These are phyloP conservation scores for Yamadazyma epiphylla DNA, from an alignment of 1,139 yeast species.

Conservation along the genomic window DNA sequence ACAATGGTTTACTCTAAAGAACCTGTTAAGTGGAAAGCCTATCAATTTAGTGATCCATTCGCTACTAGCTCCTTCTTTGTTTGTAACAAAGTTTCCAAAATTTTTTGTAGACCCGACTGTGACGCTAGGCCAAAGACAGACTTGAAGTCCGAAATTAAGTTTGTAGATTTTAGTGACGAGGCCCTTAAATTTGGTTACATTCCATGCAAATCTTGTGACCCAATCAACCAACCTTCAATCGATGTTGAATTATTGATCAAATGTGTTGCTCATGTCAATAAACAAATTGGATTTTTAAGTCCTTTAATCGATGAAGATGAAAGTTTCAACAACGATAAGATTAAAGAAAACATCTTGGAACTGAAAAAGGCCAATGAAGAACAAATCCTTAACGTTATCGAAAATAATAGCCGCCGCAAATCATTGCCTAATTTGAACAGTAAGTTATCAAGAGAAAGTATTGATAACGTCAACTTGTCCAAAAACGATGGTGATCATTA, in stretches of 20 bases:
- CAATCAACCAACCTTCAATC: constrained; percentile 33
- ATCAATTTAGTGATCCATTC: constrained; percentile 64
- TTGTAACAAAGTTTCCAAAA: constrained; percentile 38
- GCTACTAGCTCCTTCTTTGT: constrained; percentile 56
- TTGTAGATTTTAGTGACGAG: constrained; percentile 36
- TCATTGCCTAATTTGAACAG: constrained; percentile 23
- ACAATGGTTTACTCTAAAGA: constrained; percentile 44
- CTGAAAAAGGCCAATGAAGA: constrained; percentile 25
- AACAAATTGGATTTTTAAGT: constrained; percentile 53
- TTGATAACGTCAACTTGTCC: constrained; percentile 28
- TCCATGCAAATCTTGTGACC: constrained; percentile 56
- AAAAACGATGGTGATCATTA: constrained; percentile 67
- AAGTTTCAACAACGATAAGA: constrained; percentile 33
- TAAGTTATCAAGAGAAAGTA: constrained; percentile 3
- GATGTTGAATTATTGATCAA: constrained; percentile 51
- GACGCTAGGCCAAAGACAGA: constrained; percentile 46
- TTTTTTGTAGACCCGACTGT: constrained; percentile 68
- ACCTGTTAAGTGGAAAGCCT: constrained; percentile 58
- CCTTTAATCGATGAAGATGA: constrained; percentile 49
- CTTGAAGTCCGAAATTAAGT: constrained; percentile 42
- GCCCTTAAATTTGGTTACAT: constrained; percentile 44
- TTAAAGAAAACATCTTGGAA: constrained; percentile 38
- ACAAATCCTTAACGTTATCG: constrained; percentile 22
- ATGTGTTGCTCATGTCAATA: constrained; percentile 58
- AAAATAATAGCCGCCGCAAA: constrained; percentile 16